Conservation (phyloP, 2,329 filamentous ascomycete species). For the Corniculantispora saksenae region DNA sequence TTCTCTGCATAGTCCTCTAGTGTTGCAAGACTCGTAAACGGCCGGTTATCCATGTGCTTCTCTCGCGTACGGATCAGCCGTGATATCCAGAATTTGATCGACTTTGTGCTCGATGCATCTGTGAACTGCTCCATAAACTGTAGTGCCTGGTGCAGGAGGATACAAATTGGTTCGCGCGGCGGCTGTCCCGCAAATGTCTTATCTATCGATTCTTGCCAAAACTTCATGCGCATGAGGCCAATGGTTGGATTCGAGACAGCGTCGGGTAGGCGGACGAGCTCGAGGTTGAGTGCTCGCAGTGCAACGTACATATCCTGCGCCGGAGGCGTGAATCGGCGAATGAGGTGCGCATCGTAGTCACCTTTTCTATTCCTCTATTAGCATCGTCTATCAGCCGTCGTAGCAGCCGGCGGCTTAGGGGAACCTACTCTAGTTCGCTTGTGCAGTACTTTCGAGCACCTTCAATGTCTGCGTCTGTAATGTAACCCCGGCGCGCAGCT, state of each 20-base stretch:
- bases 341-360: constrained; percentile 84
- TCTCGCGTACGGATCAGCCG: constrained; percentile 81
- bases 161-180: constrained; percentile 87
- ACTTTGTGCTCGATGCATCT: constrained; percentile 42
- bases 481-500: constrained; percentile 41
- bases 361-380: constrained; percentile 61
- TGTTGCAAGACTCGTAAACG: constrained; percentile 70
- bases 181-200: constrained; percentile 76
- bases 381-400: not conserved
- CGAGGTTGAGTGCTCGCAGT: constrained; percentile 88
- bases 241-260: constrained; percentile 85
- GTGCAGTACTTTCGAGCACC: constrained; percentile 57
- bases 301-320: constrained; percentile 84
- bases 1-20: constrained; percentile 91
- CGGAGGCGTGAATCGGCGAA: constrained; percentile 75
- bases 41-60: constrained; percentile 78
- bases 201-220: constrained; percentile 86
- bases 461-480: constrained; percentile 53
- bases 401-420: not conserved
- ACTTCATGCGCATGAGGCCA: constrained; percentile 86
- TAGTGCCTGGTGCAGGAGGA: constrained; percentile 75
- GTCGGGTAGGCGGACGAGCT: constrained; percentile 87
- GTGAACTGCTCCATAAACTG: constrained; percentile 55
- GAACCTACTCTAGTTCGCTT: constrained; percentile 50
- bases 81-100: constrained; percentile 71